Base-by-base conservation (phyloP, 176 grass and related monocot genomes). In the Panicum miliaceum region DNA sequence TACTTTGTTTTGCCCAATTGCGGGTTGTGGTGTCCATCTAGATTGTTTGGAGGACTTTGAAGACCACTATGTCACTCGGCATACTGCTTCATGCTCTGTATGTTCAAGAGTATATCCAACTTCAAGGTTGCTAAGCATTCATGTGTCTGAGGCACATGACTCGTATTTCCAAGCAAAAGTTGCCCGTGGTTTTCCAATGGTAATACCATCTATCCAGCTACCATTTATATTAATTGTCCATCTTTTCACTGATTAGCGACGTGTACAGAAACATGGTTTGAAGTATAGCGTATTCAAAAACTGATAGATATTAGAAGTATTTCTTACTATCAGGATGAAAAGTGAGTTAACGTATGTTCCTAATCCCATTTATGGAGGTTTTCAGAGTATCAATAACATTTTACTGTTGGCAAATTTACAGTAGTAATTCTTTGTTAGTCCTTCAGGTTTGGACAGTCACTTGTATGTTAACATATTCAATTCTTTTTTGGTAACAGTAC, bases 151-250 rank as follows among this genome's bases (percentile, higher is more conserved):
- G 83, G 88, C 89, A 7, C 96, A 99, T 67, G 96, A 99, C 87
- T 99, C 96, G 0, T 99, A 96, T 72, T 99, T 96, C 54, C 88
- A 96, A 89, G 93, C 93, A 82, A 94, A 99, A 86, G 96, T 94
- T 67, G 87, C 93, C 18, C 87, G 86, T 48, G 96, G 96, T 79
- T 99, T 92, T 90, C 89, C 91, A 51, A 96, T 99, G 93, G 96
- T 94, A 96, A 80, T 86, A 29, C 74, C 23, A 81, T 84, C 8
- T 78, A 16, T 86, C 45, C 32, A 23, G 58, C 32, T 64, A 20
- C 8, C 19, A 16, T 25, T 80, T 84, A 3, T 8, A 12, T 69
- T 40, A 88, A 52, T 23, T 22, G 19, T 56, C 38, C 38, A 72
- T 2, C 5, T 77, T 52, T 75, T 48, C 63, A 75, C 12, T 37